Evolutionary conservation across 208 protist genomes (phyloP), one percentile per base, ranked within the genome.

Genomic region (Vickermania ingenoplastis): DNA sequence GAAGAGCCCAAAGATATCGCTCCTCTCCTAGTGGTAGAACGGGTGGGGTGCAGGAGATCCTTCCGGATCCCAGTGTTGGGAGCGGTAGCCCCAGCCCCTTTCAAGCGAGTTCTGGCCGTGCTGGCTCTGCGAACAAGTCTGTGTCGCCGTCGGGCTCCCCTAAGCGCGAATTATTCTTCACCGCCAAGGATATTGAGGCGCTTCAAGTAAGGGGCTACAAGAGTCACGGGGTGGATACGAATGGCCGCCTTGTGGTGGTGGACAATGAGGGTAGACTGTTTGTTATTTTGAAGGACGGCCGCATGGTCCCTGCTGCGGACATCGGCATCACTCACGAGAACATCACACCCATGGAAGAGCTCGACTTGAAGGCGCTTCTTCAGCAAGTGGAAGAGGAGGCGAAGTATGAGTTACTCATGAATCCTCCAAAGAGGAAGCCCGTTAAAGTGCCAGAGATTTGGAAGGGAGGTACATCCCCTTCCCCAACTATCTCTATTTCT

Each of bases 401-500:
- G 36, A 7, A 17, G 36, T 17, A n/a, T 7, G 36, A 45, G 7
- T n/a, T 45, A 17, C 36, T 45, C 11, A 17, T 45, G 11, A 45
- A 45, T 45, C 36, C 36, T n/a, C 36, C 36, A 45, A n/a, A n/a
- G n/a, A 7, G 36, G 36, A 7, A 17, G 11, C 36, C 36, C 36
- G 36, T 45, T 7, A 45, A 45, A 45, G 36, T 17, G 36, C 36
- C 36, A 17, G 36, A 45, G 17, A 45, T 45, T 45, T 45, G 36
- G 36, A 17, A n/a, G 36, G 36, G 36, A 7, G 57, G 57, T 36
- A 50, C 57, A 41, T 1, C 30, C 57, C 52, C 53, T 2, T 23
- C 67, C 21, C 67, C 67, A n/a, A 59, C 67, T 1, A 50, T 72
- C 29, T 53, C 65, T 5, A 52, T 72, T 5, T 54, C 67, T 3